Evolutionary conservation across 768 basidiomycete genomes (phyloP).

Genomic region (Daedalea quercina): DNA sequence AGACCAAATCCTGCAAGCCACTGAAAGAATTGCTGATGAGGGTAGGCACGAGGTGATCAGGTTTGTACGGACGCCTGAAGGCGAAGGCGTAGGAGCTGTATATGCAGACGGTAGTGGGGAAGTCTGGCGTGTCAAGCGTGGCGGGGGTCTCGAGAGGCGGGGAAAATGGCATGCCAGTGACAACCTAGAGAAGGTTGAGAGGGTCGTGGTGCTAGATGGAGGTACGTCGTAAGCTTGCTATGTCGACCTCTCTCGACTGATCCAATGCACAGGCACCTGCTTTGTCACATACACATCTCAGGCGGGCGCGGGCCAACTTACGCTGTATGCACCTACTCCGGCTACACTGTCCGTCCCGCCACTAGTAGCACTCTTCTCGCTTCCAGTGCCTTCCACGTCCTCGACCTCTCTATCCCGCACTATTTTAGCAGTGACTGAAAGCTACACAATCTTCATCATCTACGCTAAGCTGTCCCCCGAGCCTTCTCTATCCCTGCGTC

Average conservation of each 20-base stretch:
- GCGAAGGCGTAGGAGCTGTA: conserved; percentile 64
- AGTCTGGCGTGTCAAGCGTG: conserved; percentile 48
- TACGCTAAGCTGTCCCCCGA: conserved; percentile 13
- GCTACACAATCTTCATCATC: conserved; percentile 54
- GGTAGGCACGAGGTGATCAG: conserved; percentile 40
- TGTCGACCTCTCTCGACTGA: not conserved
- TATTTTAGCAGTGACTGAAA: conserved; percentile 58
- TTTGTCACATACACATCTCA: conserved; percentile 54
- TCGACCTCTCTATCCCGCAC: conserved; percentile 26
- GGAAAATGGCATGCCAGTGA: conserved; percentile 35
- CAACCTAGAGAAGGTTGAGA: conserved; percentile 35
- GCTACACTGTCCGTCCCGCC: conserved; percentile 38
- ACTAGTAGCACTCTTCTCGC: conserved; percentile 57
- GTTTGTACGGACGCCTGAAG: conserved; percentile 76
- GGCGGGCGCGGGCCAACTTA: conserved; percentile 37
- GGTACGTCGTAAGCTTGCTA: conserved; percentile 34
- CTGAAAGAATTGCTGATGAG: conserved; percentile 30
- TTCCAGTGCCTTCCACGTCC: conserved; percentile 25
- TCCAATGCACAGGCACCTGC: conserved; percentile 34
- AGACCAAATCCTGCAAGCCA: not conserved
- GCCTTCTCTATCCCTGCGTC: conserved; percentile 38
- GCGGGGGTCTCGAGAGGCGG: conserved; percentile 38
- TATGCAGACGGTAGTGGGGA: conserved; percentile 54
- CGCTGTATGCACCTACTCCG: conserved; percentile 45
- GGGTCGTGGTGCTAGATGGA: conserved; percentile 62